Evolutionary conservation across 2,329 filamentous ascomycete species (phyloP), one percentile per base, ranked within the genome.

Genomic region (Penicillium digitatum): DNA sequence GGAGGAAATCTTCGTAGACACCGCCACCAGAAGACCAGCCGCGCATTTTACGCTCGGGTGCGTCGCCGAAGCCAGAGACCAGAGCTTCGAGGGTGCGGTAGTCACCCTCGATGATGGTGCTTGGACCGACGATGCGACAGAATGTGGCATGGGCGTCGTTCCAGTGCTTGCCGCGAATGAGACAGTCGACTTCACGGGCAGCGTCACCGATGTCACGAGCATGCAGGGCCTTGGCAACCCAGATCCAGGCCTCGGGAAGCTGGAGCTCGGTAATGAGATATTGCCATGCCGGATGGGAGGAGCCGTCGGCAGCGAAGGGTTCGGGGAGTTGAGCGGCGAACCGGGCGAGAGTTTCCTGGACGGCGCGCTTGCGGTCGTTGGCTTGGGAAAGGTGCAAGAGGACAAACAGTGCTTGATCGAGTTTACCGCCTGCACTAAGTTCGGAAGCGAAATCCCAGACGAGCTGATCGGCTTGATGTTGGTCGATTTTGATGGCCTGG

Each of bases 111-210:
- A 99, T 88, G 59, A 99, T 82, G 11, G 90, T 85, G 27, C 82
- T 80, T 0, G 94, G 94, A 0, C 89, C 94, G 29, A 97, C 91
- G 61, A 87, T 82, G 59, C 84, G 84, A 57, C 88, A 83, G 51
- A 99, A 87, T 1, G 93, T 89, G 27, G 85, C 82, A 73, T 97
- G 94, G 0, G 94, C 94, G 69, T 94, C 89, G 29, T 84, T 80
- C 72, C 86, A 88, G 39, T 89, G 85, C 37, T 83, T 82, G 2
- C 91, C 93, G 46, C 85, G 84, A 56, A 97, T 81, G 12, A 99
- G 84, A 66, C 87, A 94, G 52, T 87, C 81, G 10, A 93, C 88
- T 72, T 96, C 90, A 5, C 79, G 78, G 43, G 80, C 81, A 11
- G 87, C 80, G 69, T 92, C 85, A 60, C 85, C 84, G 66, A 82